A percentile compares a stretch with the other conserved stretches of the same genome.
Conservation (phyloP, 306 rosid genomes). For the Vachellia pachyceras region DNA sequence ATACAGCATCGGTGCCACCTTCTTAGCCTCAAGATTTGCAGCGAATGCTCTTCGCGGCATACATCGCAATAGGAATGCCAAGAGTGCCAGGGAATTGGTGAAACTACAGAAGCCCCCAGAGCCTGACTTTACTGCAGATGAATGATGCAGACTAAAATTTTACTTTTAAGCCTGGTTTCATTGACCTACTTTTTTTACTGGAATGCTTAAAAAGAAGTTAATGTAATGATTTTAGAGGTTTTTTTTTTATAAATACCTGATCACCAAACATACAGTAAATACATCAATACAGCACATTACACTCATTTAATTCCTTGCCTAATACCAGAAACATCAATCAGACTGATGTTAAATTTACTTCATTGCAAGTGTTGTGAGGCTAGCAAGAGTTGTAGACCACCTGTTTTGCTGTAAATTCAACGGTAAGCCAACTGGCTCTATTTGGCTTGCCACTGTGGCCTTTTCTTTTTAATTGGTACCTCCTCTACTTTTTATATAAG, state of each 20-base stretch:
- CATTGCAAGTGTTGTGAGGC: slow-evolving; percentile 30
- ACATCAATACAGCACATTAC: background rate
- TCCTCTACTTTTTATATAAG: too few species aligned
- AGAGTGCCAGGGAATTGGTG: slow-evolving; percentile 83
- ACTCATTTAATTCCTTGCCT: background rate
- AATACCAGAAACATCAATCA: background rate
- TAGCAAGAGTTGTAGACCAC: slow-evolving; percentile 37
- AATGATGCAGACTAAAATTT: slow-evolving; percentile 69
- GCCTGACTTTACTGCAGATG: slow-evolving; percentile 91
- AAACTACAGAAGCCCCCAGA: slow-evolving; percentile 95
- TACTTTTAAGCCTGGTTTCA: slow-evolving; percentile 39
- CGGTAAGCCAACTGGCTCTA: slow-evolving; percentile 37
- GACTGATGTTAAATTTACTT: background rate
- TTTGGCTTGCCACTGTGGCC: slow-evolving; percentile 33
- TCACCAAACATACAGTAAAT: background rate
- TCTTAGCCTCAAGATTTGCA: slow-evolving; percentile 90
- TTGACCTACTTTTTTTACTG: slow-evolving; percentile 34
- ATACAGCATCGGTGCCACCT: slow-evolving; percentile 82
- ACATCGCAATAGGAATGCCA: slow-evolving; percentile 80
- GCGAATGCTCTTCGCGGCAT: slow-evolving; percentile 93
- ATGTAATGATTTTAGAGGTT: slow-evolving; percentile 45
- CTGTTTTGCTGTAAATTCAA: slow-evolving; percentile 43
- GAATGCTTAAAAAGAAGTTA: slow-evolving; percentile 41
- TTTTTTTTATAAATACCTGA: background rate
- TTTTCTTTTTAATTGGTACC: too few species aligned